Percentiles rank a stretch among this genome's conserved stretches.
phyloP scores from a whole-genome alignment of 2,329 filamentous ascomycete species.

The Pseudopyricularia javanii region DNA sequence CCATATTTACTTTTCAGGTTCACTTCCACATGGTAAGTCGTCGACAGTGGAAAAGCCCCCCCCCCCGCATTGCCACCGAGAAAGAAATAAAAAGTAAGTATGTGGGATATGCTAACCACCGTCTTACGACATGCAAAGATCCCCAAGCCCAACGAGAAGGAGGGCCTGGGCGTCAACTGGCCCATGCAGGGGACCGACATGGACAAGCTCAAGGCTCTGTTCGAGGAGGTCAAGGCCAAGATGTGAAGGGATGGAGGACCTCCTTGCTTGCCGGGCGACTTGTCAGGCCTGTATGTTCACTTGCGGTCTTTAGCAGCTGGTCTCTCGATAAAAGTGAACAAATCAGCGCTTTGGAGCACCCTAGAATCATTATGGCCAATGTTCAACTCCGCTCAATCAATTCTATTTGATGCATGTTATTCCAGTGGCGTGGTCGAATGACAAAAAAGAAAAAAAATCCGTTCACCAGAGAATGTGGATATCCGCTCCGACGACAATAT shows the following conservation, averaged over 20 bases:
- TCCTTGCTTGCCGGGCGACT: no score
- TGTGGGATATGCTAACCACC: background rate
- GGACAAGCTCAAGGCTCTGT: slow-evolving; percentile 67
- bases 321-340: no score
- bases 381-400: no score
- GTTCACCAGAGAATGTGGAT: background rate
- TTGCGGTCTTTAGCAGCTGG: no score
- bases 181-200: slow-evolving; percentile 65
- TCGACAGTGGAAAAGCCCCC: no score
- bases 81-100: background rate
- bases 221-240: slow-evolving; percentile 78
- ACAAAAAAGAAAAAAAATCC: no score
- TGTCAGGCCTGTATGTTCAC: no score
- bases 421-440: no score
- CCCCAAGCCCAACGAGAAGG: slow-evolving; percentile 74
- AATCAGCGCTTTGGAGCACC: no score
- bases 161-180: slow-evolving; percentile 67
- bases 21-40: slow-evolving; percentile 79
- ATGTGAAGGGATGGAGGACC: slow-evolving; percentile 41
- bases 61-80: background rate
- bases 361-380: no score
- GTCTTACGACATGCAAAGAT: slow-evolving; percentile 41
- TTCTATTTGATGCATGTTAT: no score
- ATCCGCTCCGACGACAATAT: background rate
- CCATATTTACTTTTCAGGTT: slow-evolving; percentile 36